phyloP scores from a whole-genome alignment of 371 early-diverging fungal genomes.

The Umbelopsis sp. region DNA sequence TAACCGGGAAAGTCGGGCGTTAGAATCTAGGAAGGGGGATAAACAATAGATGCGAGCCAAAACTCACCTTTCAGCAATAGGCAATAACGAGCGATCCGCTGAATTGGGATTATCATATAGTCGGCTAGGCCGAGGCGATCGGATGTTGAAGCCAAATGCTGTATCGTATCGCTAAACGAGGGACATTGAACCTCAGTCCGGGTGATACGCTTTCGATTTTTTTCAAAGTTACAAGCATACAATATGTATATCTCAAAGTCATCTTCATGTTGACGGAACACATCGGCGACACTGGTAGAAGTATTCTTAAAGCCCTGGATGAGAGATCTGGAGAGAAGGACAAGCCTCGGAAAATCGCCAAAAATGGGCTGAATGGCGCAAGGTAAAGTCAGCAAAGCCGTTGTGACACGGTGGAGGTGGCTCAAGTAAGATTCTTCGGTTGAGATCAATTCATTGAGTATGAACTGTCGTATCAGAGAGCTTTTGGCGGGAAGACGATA shows the following conservation, averaged over 20 bases:
- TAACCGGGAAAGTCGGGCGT: conserved; percentile 13
- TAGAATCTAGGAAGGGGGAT: too few relatives aligned
- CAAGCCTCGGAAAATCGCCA: conserved; percentile 40
- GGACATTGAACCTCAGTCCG: conserved; percentile 34
- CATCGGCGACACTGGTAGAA: conserved; percentile 27
- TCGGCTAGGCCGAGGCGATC: conserved; percentile 42
- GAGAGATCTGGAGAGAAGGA: conserved; percentile 29
- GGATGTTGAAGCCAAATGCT: conserved; percentile 19
- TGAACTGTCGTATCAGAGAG: conserved; percentile 25
- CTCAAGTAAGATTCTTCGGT: conserved; percentile 42
- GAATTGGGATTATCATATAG: conserved; percentile 60
- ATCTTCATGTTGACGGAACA: conserved; percentile 32
- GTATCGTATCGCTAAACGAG: conserved; percentile 38
- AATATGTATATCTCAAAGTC: conserved; percentile 37
- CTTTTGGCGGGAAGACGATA: neutral
- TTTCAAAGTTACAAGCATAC: conserved; percentile 38
- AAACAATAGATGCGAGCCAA: too few relatives aligned
- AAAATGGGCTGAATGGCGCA: conserved; percentile 37
- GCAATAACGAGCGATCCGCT: conserved; percentile 55
- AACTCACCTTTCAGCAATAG: conserved; percentile 49
- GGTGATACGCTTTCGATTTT: conserved; percentile 28
- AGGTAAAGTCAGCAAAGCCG: conserved; percentile 32
- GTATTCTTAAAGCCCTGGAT: conserved; percentile 23
- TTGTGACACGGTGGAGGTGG: conserved; percentile 37
- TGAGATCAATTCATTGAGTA: conserved; percentile 35